These are phyloP conservation scores for Sabuloglossum arenarium DNA, from an alignment of 495 filamentous ascomycete species.

Conservation along the genomic window DNA sequence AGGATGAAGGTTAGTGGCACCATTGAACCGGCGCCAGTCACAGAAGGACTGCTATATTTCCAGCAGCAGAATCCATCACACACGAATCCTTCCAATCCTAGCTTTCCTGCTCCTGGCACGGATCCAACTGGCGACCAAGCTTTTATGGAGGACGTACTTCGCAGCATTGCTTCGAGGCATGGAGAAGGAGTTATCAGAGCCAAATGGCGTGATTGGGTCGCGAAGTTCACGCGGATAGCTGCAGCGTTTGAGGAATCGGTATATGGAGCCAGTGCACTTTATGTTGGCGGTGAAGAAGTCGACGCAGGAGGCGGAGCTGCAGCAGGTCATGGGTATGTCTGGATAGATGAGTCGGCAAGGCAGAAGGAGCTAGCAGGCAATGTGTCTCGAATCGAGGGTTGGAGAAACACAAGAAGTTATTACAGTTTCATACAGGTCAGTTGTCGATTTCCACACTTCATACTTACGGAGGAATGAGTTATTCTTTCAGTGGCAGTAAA, in stretches of 20 bases:
- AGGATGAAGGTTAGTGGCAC: constrained; percentile 80
- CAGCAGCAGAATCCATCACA: constrained; percentile 52
- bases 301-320: constrained; percentile 38
- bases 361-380: constrained; percentile 73
- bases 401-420: constrained; percentile 85
- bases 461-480: not conserved
- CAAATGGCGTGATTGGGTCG: constrained; percentile 78
- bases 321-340: constrained; percentile 83
- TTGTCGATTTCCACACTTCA: not conserved
- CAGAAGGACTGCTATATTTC: constrained; percentile 66
- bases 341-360: constrained; percentile 63
- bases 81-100: constrained; percentile 22
- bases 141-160: constrained; percentile 73
- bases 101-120: constrained; percentile 21
- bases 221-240: constrained; percentile 76
- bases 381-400: constrained; percentile 82
- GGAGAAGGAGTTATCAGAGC: constrained; percentile 78
- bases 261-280: constrained; percentile 77
- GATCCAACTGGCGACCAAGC: constrained; percentile 75
- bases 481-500: not conserved
- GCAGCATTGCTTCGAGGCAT: constrained; percentile 64
- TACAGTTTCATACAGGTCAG: constrained; percentile 77
- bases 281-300: constrained; percentile 51
- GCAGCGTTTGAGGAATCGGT: constrained; percentile 91
- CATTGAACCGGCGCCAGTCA: constrained; percentile 55